These are phyloP conservation scores for Saitozyma sp. DNA, from an alignment of 768 basidiomycete species.

Conservation along the genomic window DNA sequence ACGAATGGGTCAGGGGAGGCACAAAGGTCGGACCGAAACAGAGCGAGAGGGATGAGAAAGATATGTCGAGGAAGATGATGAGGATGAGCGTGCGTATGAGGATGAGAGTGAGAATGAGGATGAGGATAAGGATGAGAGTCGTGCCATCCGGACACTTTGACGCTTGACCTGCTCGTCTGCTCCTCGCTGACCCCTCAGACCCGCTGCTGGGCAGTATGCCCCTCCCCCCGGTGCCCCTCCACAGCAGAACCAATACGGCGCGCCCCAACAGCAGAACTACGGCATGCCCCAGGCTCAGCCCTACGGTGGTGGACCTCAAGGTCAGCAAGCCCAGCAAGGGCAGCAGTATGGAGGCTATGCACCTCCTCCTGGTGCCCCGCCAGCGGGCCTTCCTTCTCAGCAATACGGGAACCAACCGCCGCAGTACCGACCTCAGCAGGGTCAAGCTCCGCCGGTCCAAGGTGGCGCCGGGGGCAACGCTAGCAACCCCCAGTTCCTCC, in stretches of 20 bases:
- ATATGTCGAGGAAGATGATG: no score
- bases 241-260: slow-evolving; percentile 29
- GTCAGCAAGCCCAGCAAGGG: slow-evolving; percentile 21
- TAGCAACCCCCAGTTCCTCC: slow-evolving; percentile 28
- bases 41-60: no score
- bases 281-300: slow-evolving; percentile 24
- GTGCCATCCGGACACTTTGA: no score
- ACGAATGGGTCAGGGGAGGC: no score
- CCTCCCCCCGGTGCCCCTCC: slow-evolving; percentile 31
- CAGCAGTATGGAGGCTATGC: slow-evolving; percentile 13
- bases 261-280: slow-evolving; percentile 20
- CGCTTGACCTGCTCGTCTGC: no score
- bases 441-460: slow-evolving; percentile 11
- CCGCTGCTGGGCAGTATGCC: slow-evolving; percentile 23
- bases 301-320: slow-evolving; percentile 15
- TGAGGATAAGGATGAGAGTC: no score
- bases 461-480: slow-evolving; percentile 28
- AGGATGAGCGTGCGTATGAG: no score
- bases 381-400: slow-evolving; percentile 19
- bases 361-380: neutral
- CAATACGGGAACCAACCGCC: slow-evolving; percentile 45
- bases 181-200: slow-evolving; percentile 5
- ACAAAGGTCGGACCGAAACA: no score
- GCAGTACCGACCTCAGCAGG: slow-evolving; percentile 30
- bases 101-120: no score